Evolutionary conservation across 1,139 yeast genomes (phyloP), one percentile per base, ranked within the genome.

Genomic region (Sugiyamaella xylanicola): DNA sequence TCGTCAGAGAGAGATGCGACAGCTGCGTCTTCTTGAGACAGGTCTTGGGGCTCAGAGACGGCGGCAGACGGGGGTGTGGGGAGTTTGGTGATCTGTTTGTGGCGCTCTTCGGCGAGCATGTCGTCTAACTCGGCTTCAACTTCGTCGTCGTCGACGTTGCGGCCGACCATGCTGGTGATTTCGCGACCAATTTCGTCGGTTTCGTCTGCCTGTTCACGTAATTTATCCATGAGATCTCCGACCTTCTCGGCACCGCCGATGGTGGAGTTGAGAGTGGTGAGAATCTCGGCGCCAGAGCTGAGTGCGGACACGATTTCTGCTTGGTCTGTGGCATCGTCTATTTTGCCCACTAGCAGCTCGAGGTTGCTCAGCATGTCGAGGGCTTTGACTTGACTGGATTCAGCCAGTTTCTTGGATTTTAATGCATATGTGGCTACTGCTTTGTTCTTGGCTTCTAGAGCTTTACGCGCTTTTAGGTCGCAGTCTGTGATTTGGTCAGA

Each of bases 201-300:
- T 40, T 67, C 70, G 9, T 61, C 68, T 5, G 62, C 57, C 36
- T 65, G 69, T n/a, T 72, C 74, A 16, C 64, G 64, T 40, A 74
- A 54, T 49, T 61, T 61, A 39, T 74, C 77, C 62, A 71, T 64
- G 22, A 74, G 61, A 21, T 68, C 68, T 13, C 69, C 70, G 9
- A 72, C 75, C 51, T 65, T 61, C 43, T 73, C 77, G 5, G 65
- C 69, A 3, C 71, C 72, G 1, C 74, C 73, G 25, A 67, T 64
- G 5, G 65, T 63, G 43, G 60, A 55, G 58, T 74, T 73, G 50
- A 74, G 62, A 35, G 61, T 51, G 36, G 62, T 58, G 35, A 74
- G 64, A 45, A 73, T 64, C 35, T 56, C 56, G 2, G 67, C 65
- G 35, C 74, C 68, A 25, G 69, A 59, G 51, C 65, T 59, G 39